Percentiles rank a stretch among this genome's conserved stretches.
Conservation (phyloP, 805 yeast genomes). For the Danielia oregonensis region DNA sequence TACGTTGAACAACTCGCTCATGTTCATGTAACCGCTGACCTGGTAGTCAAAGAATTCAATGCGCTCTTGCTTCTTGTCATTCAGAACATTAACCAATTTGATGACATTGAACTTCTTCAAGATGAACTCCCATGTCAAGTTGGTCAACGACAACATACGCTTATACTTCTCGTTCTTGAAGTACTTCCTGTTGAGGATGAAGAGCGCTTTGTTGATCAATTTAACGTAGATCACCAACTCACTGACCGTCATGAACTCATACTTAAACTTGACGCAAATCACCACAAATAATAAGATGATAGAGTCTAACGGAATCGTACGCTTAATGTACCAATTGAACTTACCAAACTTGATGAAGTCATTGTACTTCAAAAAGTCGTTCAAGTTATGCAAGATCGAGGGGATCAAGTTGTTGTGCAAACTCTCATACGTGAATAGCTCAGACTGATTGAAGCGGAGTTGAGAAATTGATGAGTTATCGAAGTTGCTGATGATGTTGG, state of each 20-base stretch:
- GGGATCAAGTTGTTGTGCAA: conserved; percentile 53
- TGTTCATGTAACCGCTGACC: conserved; percentile 34
- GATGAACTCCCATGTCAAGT: conserved; percentile 41
- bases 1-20: conserved; percentile 38
- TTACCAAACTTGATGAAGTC: conserved; percentile 50
- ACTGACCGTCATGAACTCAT: conserved; percentile 33
- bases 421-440: conserved; percentile 48
- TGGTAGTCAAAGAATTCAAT: conserved; percentile 40
- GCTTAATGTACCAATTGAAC: conserved; percentile 58
- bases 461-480: conserved; percentile 35
- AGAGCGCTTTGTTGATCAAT: conserved; percentile 39
- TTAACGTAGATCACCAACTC: conserved; percentile 38
- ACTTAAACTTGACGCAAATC: conserved; percentile 49
- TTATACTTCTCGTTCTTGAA: conserved; percentile 45
- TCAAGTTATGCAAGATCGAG: conserved; percentile 51
- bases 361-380: conserved; percentile 50
- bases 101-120: conserved; percentile 33
- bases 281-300: conserved; percentile 50
- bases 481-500: conserved; percentile 36
- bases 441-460: conserved; percentile 31
- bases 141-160: conserved; percentile 41
- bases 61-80: conserved; percentile 15
- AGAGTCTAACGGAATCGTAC: conserved; percentile 60
- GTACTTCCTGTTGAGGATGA: conserved; percentile 42
- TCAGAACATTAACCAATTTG: conserved; percentile 24